Conservation (phyloP, 2,329 filamentous ascomycete species). For the Juglanconis oblonga region DNA sequence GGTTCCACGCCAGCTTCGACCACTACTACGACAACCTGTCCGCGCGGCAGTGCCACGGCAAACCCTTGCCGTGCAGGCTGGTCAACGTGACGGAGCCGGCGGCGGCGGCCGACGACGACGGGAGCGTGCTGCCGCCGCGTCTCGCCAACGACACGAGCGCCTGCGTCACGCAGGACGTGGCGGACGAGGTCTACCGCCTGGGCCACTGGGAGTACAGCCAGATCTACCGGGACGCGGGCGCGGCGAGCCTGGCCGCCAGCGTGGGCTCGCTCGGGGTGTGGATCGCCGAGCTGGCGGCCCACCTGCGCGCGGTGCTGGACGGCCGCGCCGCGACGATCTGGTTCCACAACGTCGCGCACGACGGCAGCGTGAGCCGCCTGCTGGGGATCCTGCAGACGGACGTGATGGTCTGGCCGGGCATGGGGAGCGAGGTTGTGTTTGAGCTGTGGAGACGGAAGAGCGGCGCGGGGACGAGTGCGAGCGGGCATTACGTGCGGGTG, state of each 20-base stretch:
- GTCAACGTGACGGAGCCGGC: conserved; percentile 21
- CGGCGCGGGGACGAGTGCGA: conserved; percentile 12
- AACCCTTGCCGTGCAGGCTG: conserved; percentile 67
- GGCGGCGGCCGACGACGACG: conserved; percentile 31
- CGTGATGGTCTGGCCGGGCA: conserved; percentile 79
- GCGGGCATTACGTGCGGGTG: conserved; percentile 56
- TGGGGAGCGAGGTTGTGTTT: conserved; percentile 77
- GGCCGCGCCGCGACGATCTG: conserved; percentile 47
- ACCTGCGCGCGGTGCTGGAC: conserved; percentile 54
- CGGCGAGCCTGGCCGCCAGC: conserved; percentile 58
- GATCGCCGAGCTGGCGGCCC: conserved; percentile 66
- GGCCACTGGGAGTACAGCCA: conserved; percentile 80
- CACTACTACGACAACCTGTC: conserved; percentile 86
- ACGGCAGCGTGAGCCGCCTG: conserved; percentile 67
- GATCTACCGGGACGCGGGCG: conserved; percentile 66
- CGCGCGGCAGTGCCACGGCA: conserved; percentile 71
- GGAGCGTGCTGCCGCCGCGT: neutral
- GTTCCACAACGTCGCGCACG: conserved; percentile 77
- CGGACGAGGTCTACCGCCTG: conserved; percentile 69
- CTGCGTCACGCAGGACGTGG: conserved; percentile 62
- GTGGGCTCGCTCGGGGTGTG: conserved; percentile 67
- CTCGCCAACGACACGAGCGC: conserved; percentile 36
- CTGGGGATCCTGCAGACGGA: conserved; percentile 70
- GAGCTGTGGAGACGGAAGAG: conserved; percentile 59
- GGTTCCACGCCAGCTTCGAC: conserved; percentile 71